A percentile compares a stretch with the other conserved stretches of the same genome.
phyloP scores from a whole-genome alignment of 1,284 basidiomycete species.

The Ceratobasidium sp. region DNA sequence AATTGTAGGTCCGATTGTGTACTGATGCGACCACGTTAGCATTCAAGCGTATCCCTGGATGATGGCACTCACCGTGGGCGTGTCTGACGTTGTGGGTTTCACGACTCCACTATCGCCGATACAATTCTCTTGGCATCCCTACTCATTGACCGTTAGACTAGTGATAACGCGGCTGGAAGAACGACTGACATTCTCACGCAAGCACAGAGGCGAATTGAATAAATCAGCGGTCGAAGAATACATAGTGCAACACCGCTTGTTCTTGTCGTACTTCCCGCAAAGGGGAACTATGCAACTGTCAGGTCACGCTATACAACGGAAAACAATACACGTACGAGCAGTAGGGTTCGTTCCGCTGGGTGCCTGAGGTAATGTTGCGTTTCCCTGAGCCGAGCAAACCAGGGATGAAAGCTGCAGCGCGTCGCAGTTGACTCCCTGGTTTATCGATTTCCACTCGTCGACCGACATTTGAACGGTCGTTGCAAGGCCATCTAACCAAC shows the following conservation, averaged over 20 bases:
- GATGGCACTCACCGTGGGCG: neutral
- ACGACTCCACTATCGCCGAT: slow-evolving; percentile 21
- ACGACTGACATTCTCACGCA: neutral
- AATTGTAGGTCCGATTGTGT: neutral
- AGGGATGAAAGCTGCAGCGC: neutral
- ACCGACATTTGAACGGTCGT: slow-evolving; percentile 1
- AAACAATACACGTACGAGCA: neutral
- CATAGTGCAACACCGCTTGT: slow-evolving; percentile 11
- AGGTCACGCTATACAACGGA: neutral
- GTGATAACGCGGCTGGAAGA: neutral
- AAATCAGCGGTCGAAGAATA: slow-evolving; percentile 7
- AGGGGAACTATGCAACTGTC: neutral
- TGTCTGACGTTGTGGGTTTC: slow-evolving; percentile 7
- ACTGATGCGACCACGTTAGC: neutral
- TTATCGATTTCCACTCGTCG: slow-evolving; percentile 3
- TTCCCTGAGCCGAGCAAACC: slow-evolving; percentile 9
- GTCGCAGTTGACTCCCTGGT: neutral
- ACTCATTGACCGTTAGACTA: neutral
- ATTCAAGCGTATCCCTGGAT: neutral
- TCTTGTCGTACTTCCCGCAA: slow-evolving; percentile 14
- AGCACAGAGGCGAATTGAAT: slow-evolving; percentile 7
- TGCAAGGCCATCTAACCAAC: neutral
- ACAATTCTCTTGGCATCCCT: slow-evolving; percentile 18
- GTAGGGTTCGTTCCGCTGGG: slow-evolving; percentile 14
- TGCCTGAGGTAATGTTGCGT: slow-evolving; percentile 1